These are phyloP conservation scores for Linnemannia elongata DNA, from an alignment of 192 early-diverging fungal species.

Conservation along the genomic window DNA sequence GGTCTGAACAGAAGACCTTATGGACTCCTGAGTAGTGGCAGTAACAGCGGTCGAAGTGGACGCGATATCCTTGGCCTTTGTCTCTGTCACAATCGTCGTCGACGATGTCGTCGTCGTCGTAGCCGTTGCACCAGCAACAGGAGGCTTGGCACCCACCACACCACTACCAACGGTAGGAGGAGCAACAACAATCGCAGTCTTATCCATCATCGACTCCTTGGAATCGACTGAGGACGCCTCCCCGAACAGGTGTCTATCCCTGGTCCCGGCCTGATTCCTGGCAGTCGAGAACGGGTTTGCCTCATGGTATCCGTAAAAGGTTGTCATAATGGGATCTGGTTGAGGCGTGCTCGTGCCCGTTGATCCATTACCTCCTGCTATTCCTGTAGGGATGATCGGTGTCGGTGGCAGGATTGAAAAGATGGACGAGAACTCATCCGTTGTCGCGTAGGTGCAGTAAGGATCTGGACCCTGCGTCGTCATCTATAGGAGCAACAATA, in stretches of 20 bases:
- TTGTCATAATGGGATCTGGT: slow-evolving; percentile 34
- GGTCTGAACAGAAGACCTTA: background rate
- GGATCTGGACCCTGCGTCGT: slow-evolving; percentile 62
- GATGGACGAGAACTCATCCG: slow-evolving; percentile 61
- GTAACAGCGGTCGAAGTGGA: background rate
- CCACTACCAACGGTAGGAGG: background rate
- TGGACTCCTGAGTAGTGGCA: background rate
- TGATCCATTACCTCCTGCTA: slow-evolving; percentile 8
- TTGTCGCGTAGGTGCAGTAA: slow-evolving; percentile 60
- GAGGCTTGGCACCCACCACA: background rate
- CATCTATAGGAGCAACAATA: slow-evolving; percentile 42
- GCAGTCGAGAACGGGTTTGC: slow-evolving; percentile 43
- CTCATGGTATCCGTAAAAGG: slow-evolving; percentile 53
- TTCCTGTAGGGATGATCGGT: slow-evolving; percentile 51
- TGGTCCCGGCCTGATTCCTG: slow-evolving; percentile 27
- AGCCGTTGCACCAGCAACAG: background rate
- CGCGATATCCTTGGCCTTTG: background rate
- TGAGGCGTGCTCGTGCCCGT: slow-evolving; percentile 29
- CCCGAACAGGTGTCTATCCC: slow-evolving; percentile 48
- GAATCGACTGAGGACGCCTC: slow-evolving; percentile 42
- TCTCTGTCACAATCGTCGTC: background rate
- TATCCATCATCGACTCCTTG: slow-evolving; percentile 18
- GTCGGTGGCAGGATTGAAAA: slow-evolving; percentile 63
- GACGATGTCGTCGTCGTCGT: background rate
- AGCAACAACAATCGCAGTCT: slow-evolving; percentile 4